Base-by-base conservation (phyloP, 768 basidiomycete genomes). In the Lactarius trivialis region DNA sequence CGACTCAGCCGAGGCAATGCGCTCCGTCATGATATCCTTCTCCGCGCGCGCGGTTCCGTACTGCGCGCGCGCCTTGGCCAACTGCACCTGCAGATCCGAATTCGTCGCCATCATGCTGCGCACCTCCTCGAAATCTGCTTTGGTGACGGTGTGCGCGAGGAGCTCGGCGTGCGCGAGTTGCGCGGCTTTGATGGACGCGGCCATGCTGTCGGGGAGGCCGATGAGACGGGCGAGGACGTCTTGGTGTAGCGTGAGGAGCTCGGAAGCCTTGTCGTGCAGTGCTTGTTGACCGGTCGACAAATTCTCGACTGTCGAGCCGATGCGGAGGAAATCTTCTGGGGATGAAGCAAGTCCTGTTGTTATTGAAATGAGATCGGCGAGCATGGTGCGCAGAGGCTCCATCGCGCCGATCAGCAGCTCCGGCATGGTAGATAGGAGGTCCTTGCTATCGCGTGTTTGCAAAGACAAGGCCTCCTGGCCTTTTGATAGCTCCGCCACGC, bases 21-120 rank as follows among this genome's bases (percentile, higher is more conserved):
- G 87, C 65, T 91, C 88, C 24, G 69, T 73, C 51, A 91, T 71
- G 39, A 82, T 75, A 54, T 92, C 91, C 74, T 91, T 93, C 76
- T 93, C 91, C 15, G 89, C 89, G 17, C 88, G 84, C 6, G 88
- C 81, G 69, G 89, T 86, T 0, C 89, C 89, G 67, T 90, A 85
- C 15, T 85, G 83, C 24, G 84, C 82, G 57, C 89, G 86, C 55
- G 91, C 87, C 73, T 89, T 90, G 14, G 84, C 81, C 12, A 93
- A 68, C 68, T 91, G 86, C 36, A 85, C 75, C 68, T 91, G 89
- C 54, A 84, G 77, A 7, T 92, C 90, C 8, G 81, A 75, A 70
- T 89, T 91, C 19, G 77, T 68, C 1, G 68, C 61, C 61, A 73
- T 74, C 45, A 82, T 66, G 63, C 81, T 82, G 49, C 84, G 82